Conservation (phyloP, 2,329 filamentous ascomycete genomes). For the Drechslera avenae region DNA sequence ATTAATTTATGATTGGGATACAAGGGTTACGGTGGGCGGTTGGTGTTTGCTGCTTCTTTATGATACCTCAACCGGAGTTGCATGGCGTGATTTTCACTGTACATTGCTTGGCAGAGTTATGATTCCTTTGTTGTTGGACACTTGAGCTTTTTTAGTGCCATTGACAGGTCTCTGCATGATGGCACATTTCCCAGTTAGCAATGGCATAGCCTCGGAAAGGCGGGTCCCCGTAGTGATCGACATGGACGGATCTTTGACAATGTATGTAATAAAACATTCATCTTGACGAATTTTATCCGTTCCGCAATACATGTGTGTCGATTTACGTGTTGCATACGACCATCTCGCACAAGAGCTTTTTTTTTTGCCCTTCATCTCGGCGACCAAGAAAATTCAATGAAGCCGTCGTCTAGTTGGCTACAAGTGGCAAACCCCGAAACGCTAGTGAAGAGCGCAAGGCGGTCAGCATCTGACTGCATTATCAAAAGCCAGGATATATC, state of each 20-base stretch:
- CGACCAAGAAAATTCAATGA: background rate
- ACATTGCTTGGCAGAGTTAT: slow-evolving; percentile 30
- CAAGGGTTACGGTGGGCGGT: slow-evolving; percentile 14
- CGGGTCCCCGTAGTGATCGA: background rate
- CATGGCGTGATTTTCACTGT: slow-evolving; percentile 22
- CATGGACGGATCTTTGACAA: background rate
- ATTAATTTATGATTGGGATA: slow-evolving; percentile 13
- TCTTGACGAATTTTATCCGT: too few relatives aligned
- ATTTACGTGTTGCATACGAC: slow-evolving; percentile 7
- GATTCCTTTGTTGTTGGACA: slow-evolving; percentile 22
- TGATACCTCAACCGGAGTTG: slow-evolving; percentile 27
- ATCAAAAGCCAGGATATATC: background rate
- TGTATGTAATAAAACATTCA: too few relatives aligned
- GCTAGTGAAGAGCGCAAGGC: background rate
- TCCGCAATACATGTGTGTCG: too few relatives aligned
- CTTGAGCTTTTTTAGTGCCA: slow-evolving; percentile 16
- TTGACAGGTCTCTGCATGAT: slow-evolving; percentile 29
- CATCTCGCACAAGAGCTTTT: slow-evolving; percentile 8
- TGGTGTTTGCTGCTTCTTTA: slow-evolving; percentile 19
- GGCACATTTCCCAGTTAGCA: slow-evolving; percentile 18
- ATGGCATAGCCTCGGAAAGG: slow-evolving; percentile 12
- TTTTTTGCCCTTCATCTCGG: slow-evolving; percentile 8
- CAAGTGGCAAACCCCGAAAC: background rate
- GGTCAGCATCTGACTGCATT: background rate
- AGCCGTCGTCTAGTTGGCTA: background rate